Base-by-base conservation (phyloP, 176 grass and related monocot species). In the Eragrostis curvula region DNA sequence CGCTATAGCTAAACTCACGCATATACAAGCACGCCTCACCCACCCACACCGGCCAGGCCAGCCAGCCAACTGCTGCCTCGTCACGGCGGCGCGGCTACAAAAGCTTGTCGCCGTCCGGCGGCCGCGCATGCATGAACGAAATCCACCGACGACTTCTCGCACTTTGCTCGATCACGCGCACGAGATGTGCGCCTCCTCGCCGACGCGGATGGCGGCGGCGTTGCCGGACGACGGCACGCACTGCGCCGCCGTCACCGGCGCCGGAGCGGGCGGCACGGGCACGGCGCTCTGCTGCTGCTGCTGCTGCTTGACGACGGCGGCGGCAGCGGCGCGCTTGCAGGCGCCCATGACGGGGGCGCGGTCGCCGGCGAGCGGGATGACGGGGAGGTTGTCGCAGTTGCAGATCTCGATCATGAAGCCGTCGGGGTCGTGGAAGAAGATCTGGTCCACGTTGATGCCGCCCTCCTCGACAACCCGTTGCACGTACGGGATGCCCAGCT, bases 341-440 rank as follows among this genome's bases (percentile, higher is more conserved):
- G 73, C 73, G 1, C 71, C 79, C 24, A 89, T 14, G 5, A 29
- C 13, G 14, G 25, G 9, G 0, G 68, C 48, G 6, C 53, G 28
- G 56, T 58, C 87, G 7, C 8, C 65, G 40, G 36, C 62, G 62
- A 97, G 88, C 6, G 95, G 90, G 73, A 97, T 6, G 39, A 94
- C 83, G 0, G 95, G 95, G 45, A 97, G 71, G 73, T 92, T 92
- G 62, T 97, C 90, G 49, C 95, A 97, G 79, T 97, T 94, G 83
- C 92, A 97, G 70, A 97, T 77, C 87, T 97, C 95, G 47, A 97
- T 92, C 95, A 97, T 97, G 85, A 97, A 97, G 53, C 89, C 87
- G 49, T 94, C 89, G 0, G 94, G 94, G 39, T 97, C 92, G 49
- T 97, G 92, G 83, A 97, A 97, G 85, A 97, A 97, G 85, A 94